Evolutionary conservation across 306 rosid genomes (phyloP).

Genomic region (Lablab purpureus): DNA sequence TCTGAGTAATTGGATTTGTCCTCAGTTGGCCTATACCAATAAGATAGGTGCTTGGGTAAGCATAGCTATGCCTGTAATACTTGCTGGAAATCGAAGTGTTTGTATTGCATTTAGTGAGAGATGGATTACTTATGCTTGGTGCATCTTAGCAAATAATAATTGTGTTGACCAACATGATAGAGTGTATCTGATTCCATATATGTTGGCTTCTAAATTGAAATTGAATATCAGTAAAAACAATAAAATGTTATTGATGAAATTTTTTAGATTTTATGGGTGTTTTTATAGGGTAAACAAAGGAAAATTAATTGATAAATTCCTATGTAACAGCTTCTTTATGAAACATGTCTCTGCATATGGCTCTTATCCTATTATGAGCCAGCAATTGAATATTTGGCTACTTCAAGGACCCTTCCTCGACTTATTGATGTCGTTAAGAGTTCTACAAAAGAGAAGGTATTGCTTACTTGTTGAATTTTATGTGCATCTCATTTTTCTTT

Average conservation of each 20-base stretch:
- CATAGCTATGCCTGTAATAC: constrained; percentile 24
- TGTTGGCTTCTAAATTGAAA: constrained; percentile 36
- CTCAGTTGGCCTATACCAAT: constrained; percentile 25
- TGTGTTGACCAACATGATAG: background rate
- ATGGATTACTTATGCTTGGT: constrained; percentile 8
- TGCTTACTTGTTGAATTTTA: constrained; percentile 35
- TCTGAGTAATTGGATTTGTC: constrained; percentile 31
- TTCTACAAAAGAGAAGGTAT: constrained; percentile 98
- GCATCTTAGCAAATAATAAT: constrained; percentile 32
- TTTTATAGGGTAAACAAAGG: constrained; percentile 18
- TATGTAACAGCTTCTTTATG: constrained; percentile 88
- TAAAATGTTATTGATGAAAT: constrained; percentile 14
- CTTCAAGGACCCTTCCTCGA: constrained; percentile 89
- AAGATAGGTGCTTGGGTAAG: constrained; percentile 40
- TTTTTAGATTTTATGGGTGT: constrained; percentile 9
- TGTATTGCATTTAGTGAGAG: constrained; percentile 33
- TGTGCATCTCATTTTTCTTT: constrained; percentile 35
- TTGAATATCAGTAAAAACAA: background rate
- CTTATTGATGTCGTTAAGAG: constrained; percentile 91
- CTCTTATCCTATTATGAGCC: constrained; percentile 95
- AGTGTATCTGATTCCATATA: constrained; percentile 16
- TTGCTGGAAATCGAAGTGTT: constrained; percentile 28
- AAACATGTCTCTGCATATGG: constrained; percentile 96
- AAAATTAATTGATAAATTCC: constrained; percentile 43
- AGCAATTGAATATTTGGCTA: constrained; percentile 91